A percentile compares a stretch with the other conserved stretches of the same genome.
These are phyloP conservation scores for Lentinula detonsa DNA, from an alignment of 768 basidiomycete genomes.

Conservation along the genomic window DNA sequence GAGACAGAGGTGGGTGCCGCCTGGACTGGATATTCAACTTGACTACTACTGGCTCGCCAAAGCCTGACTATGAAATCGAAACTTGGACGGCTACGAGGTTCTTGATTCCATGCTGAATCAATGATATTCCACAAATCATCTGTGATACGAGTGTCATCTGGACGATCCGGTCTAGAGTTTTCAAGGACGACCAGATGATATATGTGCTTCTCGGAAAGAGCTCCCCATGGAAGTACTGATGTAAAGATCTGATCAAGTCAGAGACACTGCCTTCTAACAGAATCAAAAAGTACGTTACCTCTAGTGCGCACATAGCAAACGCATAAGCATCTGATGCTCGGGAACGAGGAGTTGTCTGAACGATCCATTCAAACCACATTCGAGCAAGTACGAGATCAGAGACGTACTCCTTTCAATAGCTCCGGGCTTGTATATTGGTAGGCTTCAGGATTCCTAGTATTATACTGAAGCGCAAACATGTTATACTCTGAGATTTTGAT, in stretches of 20 bases:
- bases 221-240: slow-evolving; percentile 17
- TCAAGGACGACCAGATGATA: slow-evolving; percentile 19
- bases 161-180: slow-evolving; percentile 20
- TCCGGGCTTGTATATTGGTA: slow-evolving; percentile 22
- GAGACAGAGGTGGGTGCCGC: no score
- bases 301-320: slow-evolving; percentile 20
- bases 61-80: slow-evolving; percentile 17
- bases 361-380: neutral
- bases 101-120: slow-evolving; percentile 19
- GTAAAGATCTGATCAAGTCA: slow-evolving; percentile 17
- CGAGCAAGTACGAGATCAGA: neutral
- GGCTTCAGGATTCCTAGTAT: slow-evolving; percentile 12
- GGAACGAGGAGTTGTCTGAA: slow-evolving; percentile 13
- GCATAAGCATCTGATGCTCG: slow-evolving; percentile 21
- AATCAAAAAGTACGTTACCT: slow-evolving; percentile 11
- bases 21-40: neutral
- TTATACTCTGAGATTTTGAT: slow-evolving; percentile 18
- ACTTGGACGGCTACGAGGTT: slow-evolving; percentile 17
- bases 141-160: slow-evolving; percentile 16
- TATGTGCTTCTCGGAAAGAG: slow-evolving; percentile 18
- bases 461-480: slow-evolving; percentile 16
- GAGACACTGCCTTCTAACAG: neutral
- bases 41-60: neutral
- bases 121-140: slow-evolving; percentile 18
- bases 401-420: slow-evolving; percentile 22